A percentile compares a stretch with the other conserved stretches of the same genome.
These are phyloP conservation scores for Auriscalpium orientale DNA, from an alignment of 768 basidiomycete genomes.

Conservation along the genomic window DNA sequence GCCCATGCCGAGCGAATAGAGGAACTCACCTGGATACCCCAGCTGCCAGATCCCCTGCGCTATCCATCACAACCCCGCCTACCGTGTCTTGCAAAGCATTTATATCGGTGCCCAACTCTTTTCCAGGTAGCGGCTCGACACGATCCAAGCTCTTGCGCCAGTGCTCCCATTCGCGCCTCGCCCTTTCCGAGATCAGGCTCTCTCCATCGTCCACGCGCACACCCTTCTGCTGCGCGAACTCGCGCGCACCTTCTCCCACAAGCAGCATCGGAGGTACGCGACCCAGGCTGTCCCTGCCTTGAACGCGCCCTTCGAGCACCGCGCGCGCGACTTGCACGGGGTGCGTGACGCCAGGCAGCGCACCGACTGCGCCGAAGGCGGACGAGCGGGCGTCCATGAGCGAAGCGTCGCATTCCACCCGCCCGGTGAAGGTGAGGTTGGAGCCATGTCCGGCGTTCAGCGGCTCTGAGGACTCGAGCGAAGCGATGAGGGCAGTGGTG, in stretches of 20 bases:
- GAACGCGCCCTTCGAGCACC: slow-evolving; percentile 46
- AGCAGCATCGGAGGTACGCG: slow-evolving; percentile 65
- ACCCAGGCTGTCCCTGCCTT: slow-evolving; percentile 40
- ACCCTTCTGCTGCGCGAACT: slow-evolving; percentile 37
- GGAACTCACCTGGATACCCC: slow-evolving; percentile 61
- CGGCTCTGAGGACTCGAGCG: background rate
- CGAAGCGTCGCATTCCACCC: slow-evolving; percentile 77
- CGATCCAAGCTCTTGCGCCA: slow-evolving; percentile 47
- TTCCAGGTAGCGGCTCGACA: background rate
- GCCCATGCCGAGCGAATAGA: background rate
- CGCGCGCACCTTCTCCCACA: slow-evolving; percentile 51
- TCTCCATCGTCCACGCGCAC: slow-evolving; percentile 31
- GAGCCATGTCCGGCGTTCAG: slow-evolving; percentile 58
- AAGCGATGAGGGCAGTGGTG: background rate
- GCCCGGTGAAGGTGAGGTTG: slow-evolving; percentile 66
- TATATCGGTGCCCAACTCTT: background rate
- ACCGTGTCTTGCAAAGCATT: slow-evolving; percentile 61
- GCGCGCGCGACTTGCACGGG: slow-evolving; percentile 56
- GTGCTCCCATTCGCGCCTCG: slow-evolving; percentile 45
- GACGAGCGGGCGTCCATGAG: slow-evolving; percentile 47
- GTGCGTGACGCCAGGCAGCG: slow-evolving; percentile 56
- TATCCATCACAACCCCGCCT: slow-evolving; percentile 60
- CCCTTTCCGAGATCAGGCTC: slow-evolving; percentile 42
- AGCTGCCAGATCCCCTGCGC: slow-evolving; percentile 42
- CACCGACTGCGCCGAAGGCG: slow-evolving; percentile 69